Evolutionary conservation across 2,329 filamentous ascomycete species (phyloP).

Genomic region (Berkeleyomyces rouxiae): DNA sequence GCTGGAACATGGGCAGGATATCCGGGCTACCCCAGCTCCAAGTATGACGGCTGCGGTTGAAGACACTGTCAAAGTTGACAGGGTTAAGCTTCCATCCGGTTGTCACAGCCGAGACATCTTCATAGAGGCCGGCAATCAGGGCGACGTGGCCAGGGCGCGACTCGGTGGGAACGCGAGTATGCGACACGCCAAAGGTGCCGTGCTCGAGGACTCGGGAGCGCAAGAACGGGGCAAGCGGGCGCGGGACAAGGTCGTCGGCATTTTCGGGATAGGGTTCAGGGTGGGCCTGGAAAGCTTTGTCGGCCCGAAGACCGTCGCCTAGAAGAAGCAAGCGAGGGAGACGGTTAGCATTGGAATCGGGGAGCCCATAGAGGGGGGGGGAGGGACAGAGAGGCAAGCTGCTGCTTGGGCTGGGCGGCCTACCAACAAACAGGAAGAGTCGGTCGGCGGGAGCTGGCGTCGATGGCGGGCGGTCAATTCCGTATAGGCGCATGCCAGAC

Average conservation of each 20-base stretch:
- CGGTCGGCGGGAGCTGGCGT: constrained; percentile 68
- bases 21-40: constrained; percentile 99
- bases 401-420: not conserved
- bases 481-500: constrained; percentile 76
- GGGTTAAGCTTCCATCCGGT: constrained; percentile 98
- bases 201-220: constrained; percentile 76
- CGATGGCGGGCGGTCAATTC: constrained; percentile 42
- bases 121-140: constrained; percentile 88
- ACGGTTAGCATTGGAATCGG: not conserved
- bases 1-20: constrained; percentile 91
- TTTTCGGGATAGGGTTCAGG: constrained; percentile 64
- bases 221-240: constrained; percentile 77
- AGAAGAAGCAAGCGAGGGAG: not conserved
- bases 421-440: constrained; percentile 85
- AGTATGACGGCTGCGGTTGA: constrained; percentile 90
- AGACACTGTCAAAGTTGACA: constrained; percentile 96
- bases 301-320: constrained; percentile 86
- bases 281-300: constrained; percentile 92
- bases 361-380: not conserved
- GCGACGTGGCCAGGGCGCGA: constrained; percentile 93
- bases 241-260: constrained; percentile 49
- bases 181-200: constrained; percentile 92
- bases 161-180: constrained; percentile 92
- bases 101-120: constrained; percentile 92
- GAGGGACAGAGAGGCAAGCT: not conserved